These are phyloP conservation scores for Nelumbo lutea DNA, from an alignment of 164 flowering plant species.

Conservation along the genomic window DNA sequence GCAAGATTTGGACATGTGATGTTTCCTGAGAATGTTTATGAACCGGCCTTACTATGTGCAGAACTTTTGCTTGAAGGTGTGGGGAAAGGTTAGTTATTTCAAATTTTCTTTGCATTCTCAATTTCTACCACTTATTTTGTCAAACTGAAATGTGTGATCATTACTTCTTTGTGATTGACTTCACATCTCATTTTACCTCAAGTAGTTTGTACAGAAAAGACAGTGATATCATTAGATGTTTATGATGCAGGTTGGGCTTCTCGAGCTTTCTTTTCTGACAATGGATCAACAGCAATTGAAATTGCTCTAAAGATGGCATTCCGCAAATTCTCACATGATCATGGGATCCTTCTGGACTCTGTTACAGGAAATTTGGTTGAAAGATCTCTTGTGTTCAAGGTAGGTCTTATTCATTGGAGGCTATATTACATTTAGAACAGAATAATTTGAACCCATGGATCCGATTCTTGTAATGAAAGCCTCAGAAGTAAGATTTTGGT, in stretches of 20 bases:
- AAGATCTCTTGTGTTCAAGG: constrained; percentile 49
- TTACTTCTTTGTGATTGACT: not conserved
- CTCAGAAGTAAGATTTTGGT: too few species aligned
- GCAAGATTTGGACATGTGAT: constrained; percentile 98
- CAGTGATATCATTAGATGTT: not conserved
- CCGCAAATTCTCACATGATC: constrained; percentile 77
- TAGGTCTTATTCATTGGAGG: constrained; percentile 15
- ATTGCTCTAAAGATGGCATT: constrained; percentile 98
- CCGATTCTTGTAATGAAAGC: too few species aligned
- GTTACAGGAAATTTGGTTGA: constrained; percentile 13
- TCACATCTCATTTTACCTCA: not conserved
- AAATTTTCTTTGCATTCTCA: not conserved
- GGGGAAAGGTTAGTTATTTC: constrained; percentile 65
- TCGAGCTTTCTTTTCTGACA: constrained; percentile 82
- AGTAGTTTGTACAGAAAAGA: not conserved
- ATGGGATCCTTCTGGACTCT: constrained; percentile 35
- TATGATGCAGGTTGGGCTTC: constrained; percentile 82
- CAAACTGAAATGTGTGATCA: not conserved
- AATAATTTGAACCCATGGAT: too few species aligned
- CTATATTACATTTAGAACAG: too few species aligned
- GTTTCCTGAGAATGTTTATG: constrained; percentile 98
- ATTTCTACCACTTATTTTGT: not conserved
- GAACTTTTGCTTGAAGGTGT: constrained; percentile 92
- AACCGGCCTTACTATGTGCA: constrained; percentile 87
- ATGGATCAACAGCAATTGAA: constrained; percentile 96